Evolutionary conservation across 495 filamentous ascomycete genomes (phyloP).

Genomic region (Podospora comata): DNA sequence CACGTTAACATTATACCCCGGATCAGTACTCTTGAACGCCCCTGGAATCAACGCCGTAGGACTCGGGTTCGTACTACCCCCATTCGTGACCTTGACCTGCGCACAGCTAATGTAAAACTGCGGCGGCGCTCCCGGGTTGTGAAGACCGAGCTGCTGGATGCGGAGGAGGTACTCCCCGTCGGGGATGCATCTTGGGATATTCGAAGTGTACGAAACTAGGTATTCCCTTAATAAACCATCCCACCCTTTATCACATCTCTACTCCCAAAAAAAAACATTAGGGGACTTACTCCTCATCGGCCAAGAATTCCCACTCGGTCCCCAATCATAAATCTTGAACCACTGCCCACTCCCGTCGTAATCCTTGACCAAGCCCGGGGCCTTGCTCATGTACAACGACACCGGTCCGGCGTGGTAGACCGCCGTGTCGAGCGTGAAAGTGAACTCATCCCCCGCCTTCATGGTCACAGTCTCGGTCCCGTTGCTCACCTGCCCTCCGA

Average conservation of each 20-base stretch:
- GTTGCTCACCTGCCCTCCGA: conserved; percentile 47
- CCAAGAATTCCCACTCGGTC: conserved; percentile 19
- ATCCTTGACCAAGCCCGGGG: conserved; percentile 38
- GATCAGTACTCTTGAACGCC: conserved; percentile 53
- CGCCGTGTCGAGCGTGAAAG: conserved; percentile 49
- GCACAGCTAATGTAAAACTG: conserved; percentile 58
- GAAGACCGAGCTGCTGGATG: conserved; percentile 58
- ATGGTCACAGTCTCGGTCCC: conserved; percentile 47
- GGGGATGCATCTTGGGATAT: conserved; percentile 52
- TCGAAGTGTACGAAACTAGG: conserved; percentile 46
- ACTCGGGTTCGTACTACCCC: conserved; percentile 42
- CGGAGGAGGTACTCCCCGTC: conserved; percentile 60
- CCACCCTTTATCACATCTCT: too few species aligned
- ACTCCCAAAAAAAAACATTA: too few species aligned
- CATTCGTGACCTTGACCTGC: conserved; percentile 55
- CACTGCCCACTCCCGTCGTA: conserved; percentile 51
- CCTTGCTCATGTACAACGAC: conserved; percentile 49
- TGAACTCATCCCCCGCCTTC: conserved; percentile 50
- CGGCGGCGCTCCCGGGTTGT: conserved; percentile 49
- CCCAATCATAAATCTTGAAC: conserved; percentile 53
- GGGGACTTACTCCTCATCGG: conserved; percentile 13
- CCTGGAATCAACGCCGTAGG: conserved; percentile 52
- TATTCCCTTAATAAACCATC: conserved; percentile 10
- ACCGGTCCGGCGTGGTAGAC: conserved; percentile 57
- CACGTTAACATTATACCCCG: conserved; percentile 47